Evolutionary conservation across 2,329 filamentous ascomycete species (phyloP).

Genomic region (Beauveria scarabaeidicola): DNA sequence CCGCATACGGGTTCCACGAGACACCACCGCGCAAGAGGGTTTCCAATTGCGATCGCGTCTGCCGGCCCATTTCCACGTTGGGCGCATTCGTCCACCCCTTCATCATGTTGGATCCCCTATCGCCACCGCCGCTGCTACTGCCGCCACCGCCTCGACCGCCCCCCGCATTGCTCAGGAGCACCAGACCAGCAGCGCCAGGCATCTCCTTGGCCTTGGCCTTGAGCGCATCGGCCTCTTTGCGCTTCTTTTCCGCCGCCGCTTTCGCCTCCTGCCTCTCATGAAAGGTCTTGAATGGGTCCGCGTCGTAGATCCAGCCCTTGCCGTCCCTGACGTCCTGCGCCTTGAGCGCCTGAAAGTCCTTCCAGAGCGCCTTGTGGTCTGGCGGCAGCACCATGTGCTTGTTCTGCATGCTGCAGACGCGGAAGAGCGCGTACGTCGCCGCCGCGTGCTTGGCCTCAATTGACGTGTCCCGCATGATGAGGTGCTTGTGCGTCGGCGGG

Average conservation of each 20-base stretch:
- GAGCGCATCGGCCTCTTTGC: constrained; percentile 59
- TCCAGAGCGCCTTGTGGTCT: constrained; percentile 84
- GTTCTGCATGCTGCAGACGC: constrained; percentile 92
- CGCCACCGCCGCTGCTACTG: constrained; percentile 14
- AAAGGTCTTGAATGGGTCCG: constrained; percentile 80
- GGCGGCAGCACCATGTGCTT: constrained; percentile 91
- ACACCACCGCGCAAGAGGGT: constrained; percentile 67
- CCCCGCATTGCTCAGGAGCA: constrained; percentile 38
- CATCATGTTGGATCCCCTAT: constrained; percentile 36
- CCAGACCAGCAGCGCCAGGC: constrained; percentile 48
- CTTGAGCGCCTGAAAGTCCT: constrained; percentile 79
- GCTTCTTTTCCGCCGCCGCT: constrained; percentile 68
- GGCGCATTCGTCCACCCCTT: constrained; percentile 78
- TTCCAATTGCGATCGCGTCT: constrained; percentile 72
- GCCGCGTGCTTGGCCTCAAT: constrained; percentile 91
- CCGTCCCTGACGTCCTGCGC: constrained; percentile 69
- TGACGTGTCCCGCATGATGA: constrained; percentile 67
- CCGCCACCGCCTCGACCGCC: constrained; percentile 12
- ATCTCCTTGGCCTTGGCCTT: constrained; percentile 59
- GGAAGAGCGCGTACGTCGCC: constrained; percentile 82
- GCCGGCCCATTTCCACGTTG: constrained; percentile 86
- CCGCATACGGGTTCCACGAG: constrained; percentile 77
- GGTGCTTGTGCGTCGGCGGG: constrained; percentile 64
- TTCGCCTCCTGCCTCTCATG: constrained; percentile 74
- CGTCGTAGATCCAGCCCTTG: constrained; percentile 84